Evolutionary conservation across 306 rosid genomes (phyloP), one percentile per base, ranked within the genome.

Genomic region (Pyrus bretschneideri): DNA sequence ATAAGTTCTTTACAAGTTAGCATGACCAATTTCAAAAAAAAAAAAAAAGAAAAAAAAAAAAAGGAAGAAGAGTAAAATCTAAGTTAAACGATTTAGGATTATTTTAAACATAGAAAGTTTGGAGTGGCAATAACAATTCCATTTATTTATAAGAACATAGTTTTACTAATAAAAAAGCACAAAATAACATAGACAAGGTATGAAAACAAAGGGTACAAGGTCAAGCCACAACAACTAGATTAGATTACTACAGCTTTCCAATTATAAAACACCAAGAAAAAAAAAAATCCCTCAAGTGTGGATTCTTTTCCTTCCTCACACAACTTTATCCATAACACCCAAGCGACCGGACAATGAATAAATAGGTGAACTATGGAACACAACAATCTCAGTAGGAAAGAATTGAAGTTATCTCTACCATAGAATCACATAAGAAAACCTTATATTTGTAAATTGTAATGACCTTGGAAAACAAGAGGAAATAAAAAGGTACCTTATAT

Each of bases 401-500:
- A 35, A 35, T 6, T 35, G 40, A 35, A 35, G 40, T 35, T 35
- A 35, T 35, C 40, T 35, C 40, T 35, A 35, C 2, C 9, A 9
- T 35, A 35, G 40, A 35, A 35, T 35, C 40, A 35, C 40, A 33
- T 1, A 9, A 35, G 40, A 35, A 35, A 35, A 35, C 40, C 40
- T 35, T 35, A 35, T 35, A 35, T 35, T 35, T 35, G 40, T 35
- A 35, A 35, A 6, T 35, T 35, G 40, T 35, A 35, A 35, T 7
- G 40, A 35, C 40, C 40, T 35, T 35, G 40, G 40, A 35, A 35
- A 35, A 35, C 40, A 35, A 35, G 40, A 15, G 7, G 30, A 54
- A 6, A 73, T 15, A 85, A 65, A 65, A 70, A 6, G 52, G 58
- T 80, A 85, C 91, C 83, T 79, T 87, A 51, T 78, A 79, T 0